A percentile compares a stretch with the other conserved stretches of the same genome.
Evolutionary conservation across 495 filamentous ascomycete genomes (phyloP).

Genomic region (Lepraria neglecta): DNA sequence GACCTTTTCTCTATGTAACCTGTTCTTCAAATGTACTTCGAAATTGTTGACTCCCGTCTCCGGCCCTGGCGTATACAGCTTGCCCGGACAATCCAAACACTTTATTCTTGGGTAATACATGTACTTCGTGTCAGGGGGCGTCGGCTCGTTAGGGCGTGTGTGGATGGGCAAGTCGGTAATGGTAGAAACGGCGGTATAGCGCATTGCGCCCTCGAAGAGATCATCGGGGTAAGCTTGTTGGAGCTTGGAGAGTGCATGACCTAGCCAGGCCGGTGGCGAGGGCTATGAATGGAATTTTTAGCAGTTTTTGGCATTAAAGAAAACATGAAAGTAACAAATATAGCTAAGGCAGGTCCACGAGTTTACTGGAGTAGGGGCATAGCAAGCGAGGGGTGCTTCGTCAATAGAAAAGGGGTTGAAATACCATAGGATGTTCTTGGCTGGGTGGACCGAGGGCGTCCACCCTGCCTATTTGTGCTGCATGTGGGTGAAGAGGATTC

Average conservation of each 20-base stretch:
- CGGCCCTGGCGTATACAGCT: constrained; percentile 83
- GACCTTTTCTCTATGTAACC: constrained; percentile 68
- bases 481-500: constrained; percentile 29
- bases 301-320: background rate
- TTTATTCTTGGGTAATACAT: constrained; percentile 78
- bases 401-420: background rate
- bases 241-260: constrained; percentile 55
- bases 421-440: constrained; percentile 25
- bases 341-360: background rate
- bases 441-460: constrained; percentile 28
- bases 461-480: constrained; percentile 29
- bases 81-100: constrained; percentile 87
- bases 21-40: constrained; percentile 79
- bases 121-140: constrained; percentile 54
- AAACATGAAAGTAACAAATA: background rate
- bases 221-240: constrained; percentile 63
- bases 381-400: too few relatives aligned
- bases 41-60: constrained; percentile 81
- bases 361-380: background rate
- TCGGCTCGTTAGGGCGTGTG: constrained; percentile 42
- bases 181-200: constrained; percentile 67
- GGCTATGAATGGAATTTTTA: constrained; percentile 43
- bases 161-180: constrained; percentile 52
- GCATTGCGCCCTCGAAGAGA: constrained; percentile 80
- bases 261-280: constrained; percentile 76